phyloP scores from a whole-genome alignment of 352 stramenopile genomes.

The Phytophthora capsici region DNA sequence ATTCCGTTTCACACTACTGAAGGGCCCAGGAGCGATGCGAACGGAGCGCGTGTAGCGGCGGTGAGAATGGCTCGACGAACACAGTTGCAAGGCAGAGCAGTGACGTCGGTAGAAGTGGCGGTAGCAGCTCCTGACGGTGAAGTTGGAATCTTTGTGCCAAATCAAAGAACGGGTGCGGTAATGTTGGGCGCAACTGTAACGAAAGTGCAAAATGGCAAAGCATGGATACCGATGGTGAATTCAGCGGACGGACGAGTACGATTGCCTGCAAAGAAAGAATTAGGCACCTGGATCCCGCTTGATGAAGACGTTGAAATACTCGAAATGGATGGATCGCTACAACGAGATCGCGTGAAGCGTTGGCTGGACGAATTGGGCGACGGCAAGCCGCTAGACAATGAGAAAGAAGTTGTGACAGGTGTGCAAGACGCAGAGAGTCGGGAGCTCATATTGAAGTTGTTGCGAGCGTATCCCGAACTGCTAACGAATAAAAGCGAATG shows the following conservation, averaged over 20 bases:
- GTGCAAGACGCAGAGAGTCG: neutral
- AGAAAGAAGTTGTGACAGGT: neutral
- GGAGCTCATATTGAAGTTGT: neutral
- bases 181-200: neutral
- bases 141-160: no score
- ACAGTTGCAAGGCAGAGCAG: neutral
- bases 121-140: neutral
- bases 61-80: neutral
- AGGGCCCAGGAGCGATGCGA: no score
- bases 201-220: neutral
- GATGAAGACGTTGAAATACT: neutral
- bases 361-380: neutral
- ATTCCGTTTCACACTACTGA: constrained; percentile 4
- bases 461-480: neutral
- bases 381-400: neutral
- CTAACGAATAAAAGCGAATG: neutral
- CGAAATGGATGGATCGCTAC: neutral
- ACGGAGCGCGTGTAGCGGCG: neutral
- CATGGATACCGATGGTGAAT: neutral
- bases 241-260: neutral
- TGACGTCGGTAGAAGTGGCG: neutral
- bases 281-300: neutral
- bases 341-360: neutral
- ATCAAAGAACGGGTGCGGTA: no score
- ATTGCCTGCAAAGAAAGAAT: constrained; percentile 2